These are phyloP conservation scores for Penicillium egyptiacum DNA, from an alignment of 495 filamentous ascomycete species.

Conservation along the genomic window DNA sequence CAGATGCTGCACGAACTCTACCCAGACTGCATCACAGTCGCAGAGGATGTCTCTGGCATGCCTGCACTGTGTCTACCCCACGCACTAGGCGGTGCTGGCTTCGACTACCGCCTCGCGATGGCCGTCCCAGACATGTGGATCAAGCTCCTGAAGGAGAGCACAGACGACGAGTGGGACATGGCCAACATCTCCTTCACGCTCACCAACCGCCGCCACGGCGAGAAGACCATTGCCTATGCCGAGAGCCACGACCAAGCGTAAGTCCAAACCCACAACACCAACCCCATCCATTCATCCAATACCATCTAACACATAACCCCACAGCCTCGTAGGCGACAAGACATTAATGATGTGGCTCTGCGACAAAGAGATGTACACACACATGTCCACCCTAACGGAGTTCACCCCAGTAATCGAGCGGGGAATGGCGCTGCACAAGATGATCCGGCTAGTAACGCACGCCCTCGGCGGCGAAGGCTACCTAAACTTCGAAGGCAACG, in stretches of 20 bases:
- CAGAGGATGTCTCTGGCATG: slow-evolving; percentile 98
- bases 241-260: slow-evolving; percentile 99
- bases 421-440: slow-evolving; percentile 90
- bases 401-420: slow-evolving; percentile 89
- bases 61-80: slow-evolving; percentile 87
- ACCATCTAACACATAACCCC: slow-evolving; percentile 29
- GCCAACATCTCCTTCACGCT: slow-evolving; percentile 79
- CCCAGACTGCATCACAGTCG: slow-evolving; percentile 83
- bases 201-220: slow-evolving; percentile 89
- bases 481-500: slow-evolving; percentile 98
- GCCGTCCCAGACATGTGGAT: slow-evolving; percentile 99
- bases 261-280: slow-evolving; percentile 36
- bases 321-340: slow-evolving; percentile 93
- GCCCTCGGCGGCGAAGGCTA: slow-evolving; percentile 94
- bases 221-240: slow-evolving; percentile 97
- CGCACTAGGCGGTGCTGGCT: slow-evolving; percentile 85
- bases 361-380: slow-evolving; percentile 94
- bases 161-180: slow-evolving; percentile 93
- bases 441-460: slow-evolving; percentile 94
- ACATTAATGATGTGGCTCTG: slow-evolving; percentile 96
- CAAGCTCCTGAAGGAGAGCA: slow-evolving; percentile 92
- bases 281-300: not conserved
- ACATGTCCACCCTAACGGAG: slow-evolving; percentile 86
- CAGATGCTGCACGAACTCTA: slow-evolving; percentile 91
- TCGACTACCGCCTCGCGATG: slow-evolving; percentile 98